phyloP scores from a whole-genome alignment of 768 basidiomycete species.

The Lactarius evosmus region DNA sequence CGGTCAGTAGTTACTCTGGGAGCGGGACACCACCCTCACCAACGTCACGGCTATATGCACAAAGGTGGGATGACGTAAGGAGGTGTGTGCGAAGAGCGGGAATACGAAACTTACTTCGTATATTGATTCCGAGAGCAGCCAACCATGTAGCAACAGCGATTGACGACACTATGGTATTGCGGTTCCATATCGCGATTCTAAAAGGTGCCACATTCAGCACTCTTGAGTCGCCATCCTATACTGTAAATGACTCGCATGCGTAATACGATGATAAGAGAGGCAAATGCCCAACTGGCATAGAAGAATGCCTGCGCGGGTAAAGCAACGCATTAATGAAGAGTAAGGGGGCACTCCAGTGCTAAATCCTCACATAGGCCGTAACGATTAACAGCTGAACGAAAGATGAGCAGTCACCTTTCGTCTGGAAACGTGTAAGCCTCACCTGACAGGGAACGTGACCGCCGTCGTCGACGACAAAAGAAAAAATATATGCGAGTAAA shows the following conservation, averaged over 20 bases:
- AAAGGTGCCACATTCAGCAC: not conserved
- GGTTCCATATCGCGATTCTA: conserved; percentile 4
- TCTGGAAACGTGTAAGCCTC: not conserved
- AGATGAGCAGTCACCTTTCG: no score
- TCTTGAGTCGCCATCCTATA: not conserved
- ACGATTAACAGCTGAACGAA: not conserved
- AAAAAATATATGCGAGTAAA: no score
- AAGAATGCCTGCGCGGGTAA: no score
- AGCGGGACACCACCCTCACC: no score
- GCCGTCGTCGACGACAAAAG: not conserved
- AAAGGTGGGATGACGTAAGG: no score
- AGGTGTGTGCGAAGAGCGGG: not conserved
- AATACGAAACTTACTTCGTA: not conserved
- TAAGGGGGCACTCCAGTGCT: no score
- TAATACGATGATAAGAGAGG: not conserved
- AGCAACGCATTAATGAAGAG: no score
- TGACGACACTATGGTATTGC: not conserved
- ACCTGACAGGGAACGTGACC: not conserved
- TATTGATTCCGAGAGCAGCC: not conserved
- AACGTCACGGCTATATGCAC: no score
- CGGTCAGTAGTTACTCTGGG: no score
- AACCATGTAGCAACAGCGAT: not conserved
- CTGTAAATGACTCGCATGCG: not conserved
- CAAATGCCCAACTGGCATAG: no score
- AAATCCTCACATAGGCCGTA: not conserved